Percentiles rank a stretch among this genome's conserved stretches.
Evolutionary conservation across 768 basidiomycete species (phyloP).

Genomic region (Pholiota molesta): DNA sequence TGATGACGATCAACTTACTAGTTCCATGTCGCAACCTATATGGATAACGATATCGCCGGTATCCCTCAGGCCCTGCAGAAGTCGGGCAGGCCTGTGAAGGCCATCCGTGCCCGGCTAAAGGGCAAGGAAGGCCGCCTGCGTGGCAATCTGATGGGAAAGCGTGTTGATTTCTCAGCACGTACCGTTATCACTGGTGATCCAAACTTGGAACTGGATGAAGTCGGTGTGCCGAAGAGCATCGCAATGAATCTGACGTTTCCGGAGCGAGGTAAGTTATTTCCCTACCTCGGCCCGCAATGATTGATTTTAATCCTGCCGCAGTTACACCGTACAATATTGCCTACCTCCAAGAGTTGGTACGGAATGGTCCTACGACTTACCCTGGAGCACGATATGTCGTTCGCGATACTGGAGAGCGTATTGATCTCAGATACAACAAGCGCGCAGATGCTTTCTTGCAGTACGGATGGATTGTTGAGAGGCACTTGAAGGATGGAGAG

Average conservation of each 20-base stretch:
- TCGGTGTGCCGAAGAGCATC: conserved; percentile 93
- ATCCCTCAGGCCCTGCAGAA: conserved; percentile 98
- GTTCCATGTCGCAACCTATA: conserved; percentile 99
- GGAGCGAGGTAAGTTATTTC: conserved; percentile 73
- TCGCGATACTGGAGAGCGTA: conserved; percentile 95
- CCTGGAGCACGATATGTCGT: conserved; percentile 97
- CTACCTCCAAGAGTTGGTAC: conserved; percentile 91
- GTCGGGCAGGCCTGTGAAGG: conserved; percentile 96
- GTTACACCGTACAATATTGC: conserved; percentile 98
- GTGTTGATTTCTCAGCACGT: conserved; percentile 98
- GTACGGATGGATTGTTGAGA: conserved; percentile 98
- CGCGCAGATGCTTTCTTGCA: conserved; percentile 93
- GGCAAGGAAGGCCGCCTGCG: conserved; percentile 98
- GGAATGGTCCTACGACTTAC: conserved; percentile 92
- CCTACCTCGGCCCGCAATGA: background rate
- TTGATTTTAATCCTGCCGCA: conserved; percentile 30
- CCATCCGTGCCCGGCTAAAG: conserved; percentile 96
- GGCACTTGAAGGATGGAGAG: conserved; percentile 98
- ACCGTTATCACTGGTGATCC: conserved; percentile 99
- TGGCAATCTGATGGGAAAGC: conserved; percentile 99
- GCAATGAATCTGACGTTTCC: conserved; percentile 99
- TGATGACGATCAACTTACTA: conserved; percentile 30
- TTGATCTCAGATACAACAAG: conserved; percentile 96
- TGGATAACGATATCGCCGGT: conserved; percentile 99
- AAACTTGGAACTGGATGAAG: conserved; percentile 93